Evolutionary conservation across 78 protist species (phyloP).

Genomic region (Neovahlkampfia damariscottae): DNA sequence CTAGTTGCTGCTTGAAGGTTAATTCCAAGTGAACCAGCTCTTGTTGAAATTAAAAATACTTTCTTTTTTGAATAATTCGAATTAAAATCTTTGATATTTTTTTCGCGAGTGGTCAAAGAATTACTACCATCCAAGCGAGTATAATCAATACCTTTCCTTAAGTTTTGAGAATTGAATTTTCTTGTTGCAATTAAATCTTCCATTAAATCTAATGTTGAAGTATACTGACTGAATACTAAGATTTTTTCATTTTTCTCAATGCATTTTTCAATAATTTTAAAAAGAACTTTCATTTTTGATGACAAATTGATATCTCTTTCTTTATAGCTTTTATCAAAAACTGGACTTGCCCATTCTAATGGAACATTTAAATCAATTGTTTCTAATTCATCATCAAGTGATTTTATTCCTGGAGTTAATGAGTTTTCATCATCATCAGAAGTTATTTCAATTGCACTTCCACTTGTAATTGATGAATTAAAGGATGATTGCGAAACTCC

Average conservation of each 20-base stretch:
- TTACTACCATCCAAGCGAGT: conserved; percentile 29
- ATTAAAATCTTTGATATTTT: conserved; percentile 32
- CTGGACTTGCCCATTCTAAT: not conserved
- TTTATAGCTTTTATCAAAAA: not conserved
- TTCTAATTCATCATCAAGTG: too few species aligned
- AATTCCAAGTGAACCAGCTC: conserved; percentile 66
- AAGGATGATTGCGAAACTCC: too few species aligned
- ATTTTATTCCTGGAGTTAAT: too few species aligned
- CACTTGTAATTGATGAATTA: too few species aligned
- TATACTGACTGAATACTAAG: conserved; percentile 39
- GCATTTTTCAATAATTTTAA: not conserved
- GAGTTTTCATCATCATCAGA: too few species aligned
- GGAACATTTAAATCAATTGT: too few species aligned
- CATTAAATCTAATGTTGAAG: conserved; percentile 25
- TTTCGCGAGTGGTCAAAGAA: not conserved
- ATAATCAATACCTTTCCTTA: conserved; percentile 2
- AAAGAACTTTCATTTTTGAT: not conserved
- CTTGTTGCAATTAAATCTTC: not conserved
- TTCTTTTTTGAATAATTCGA: not conserved
- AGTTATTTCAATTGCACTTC: too few species aligned
- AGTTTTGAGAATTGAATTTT: not conserved
- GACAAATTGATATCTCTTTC: not conserved
- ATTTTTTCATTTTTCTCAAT: conserved; percentile 15
- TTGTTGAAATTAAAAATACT: conserved; percentile 35
- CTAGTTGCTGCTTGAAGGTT: conserved; percentile 55